A percentile compares a stretch with the other conserved stretches of the same genome.
phyloP scores from a whole-genome alignment of 2,329 filamentous ascomycete species.

The Clarireedia sp. region DNA sequence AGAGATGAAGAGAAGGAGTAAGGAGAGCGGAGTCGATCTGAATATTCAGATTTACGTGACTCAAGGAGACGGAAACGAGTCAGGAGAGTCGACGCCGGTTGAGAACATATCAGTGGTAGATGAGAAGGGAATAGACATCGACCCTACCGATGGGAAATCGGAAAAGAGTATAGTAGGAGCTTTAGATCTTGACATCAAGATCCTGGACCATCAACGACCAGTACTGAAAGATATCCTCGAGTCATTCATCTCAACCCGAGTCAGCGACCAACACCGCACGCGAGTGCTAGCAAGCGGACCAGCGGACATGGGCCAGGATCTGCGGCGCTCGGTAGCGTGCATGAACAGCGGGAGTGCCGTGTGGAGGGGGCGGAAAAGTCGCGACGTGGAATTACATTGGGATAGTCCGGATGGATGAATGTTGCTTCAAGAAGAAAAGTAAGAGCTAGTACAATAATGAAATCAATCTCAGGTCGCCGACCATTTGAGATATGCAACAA shows the following conservation, averaged over 20 bases:
- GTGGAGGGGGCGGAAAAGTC: constrained; percentile 46
- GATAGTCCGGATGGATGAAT: constrained; percentile 42
- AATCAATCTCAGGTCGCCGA: not conserved
- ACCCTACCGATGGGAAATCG: not conserved
- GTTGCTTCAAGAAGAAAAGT: not conserved
- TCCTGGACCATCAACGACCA: not conserved
- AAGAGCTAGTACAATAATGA: not conserved
- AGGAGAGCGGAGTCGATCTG: constrained; percentile 34
- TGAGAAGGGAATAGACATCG: constrained; percentile 1
- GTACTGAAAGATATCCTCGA: constrained; percentile 33
- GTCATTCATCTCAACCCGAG: constrained; percentile 40
- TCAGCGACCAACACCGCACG: constrained; percentile 37
- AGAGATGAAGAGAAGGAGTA: constrained; percentile 34
- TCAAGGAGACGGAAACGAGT: constrained; percentile 10
- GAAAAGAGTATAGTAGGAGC: not conserved
- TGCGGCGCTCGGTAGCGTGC: constrained; percentile 45
- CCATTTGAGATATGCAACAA: not conserved
- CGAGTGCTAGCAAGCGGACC: constrained; percentile 55
- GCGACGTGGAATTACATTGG: constrained; percentile 48
- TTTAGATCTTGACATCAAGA: not conserved
- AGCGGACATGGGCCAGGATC: constrained; percentile 49
- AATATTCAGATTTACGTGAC: constrained; percentile 53
- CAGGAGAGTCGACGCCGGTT: not conserved
- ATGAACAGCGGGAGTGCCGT: constrained; percentile 46
- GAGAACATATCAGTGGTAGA: not conserved